A percentile compares a stretch with the other conserved stretches of the same genome.
Evolutionary conservation across 352 stramenopile genomes (phyloP).

Genomic region (Elongisporangium senticosum): DNA sequence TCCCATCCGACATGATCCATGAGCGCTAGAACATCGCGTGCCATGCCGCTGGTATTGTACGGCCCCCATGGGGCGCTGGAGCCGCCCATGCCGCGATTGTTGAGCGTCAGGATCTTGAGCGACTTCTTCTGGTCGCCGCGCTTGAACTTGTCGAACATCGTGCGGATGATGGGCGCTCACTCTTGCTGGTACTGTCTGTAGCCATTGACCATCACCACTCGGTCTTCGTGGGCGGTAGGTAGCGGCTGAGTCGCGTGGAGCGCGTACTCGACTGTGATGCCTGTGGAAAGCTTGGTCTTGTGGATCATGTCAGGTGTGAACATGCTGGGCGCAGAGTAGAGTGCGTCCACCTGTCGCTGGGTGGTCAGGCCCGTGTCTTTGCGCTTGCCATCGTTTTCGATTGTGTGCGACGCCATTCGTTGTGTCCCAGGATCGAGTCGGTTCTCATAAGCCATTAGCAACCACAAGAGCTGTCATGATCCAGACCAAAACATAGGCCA

Average conservation of each 20-base stretch:
- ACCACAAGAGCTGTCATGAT: neutral
- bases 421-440: neutral
- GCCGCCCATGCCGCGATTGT: conserved; percentile 39
- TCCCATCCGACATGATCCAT: conserved; percentile 31
- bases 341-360: conserved; percentile 24
- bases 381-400: neutral
- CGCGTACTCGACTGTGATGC: conserved; percentile 25
- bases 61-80: conserved; percentile 25
- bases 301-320: conserved; percentile 20
- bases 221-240: conserved; percentile 2
- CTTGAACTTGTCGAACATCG: conserved; percentile 13
- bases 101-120: conserved; percentile 32
- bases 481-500: neutral
- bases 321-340: conserved; percentile 21
- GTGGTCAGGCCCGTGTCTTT: conserved; percentile 16
- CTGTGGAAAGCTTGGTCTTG: conserved; percentile 16
- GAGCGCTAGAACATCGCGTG: conserved; percentile 26
- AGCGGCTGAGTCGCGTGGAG: conserved; percentile 9
- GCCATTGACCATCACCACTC: conserved; percentile 26
- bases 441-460: neutral
- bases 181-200: conserved; percentile 16
- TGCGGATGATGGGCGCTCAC: conserved; percentile 15
- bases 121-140: conserved; percentile 4
- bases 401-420: neutral
- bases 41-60: conserved; percentile 39